Evolutionary conservation across 495 filamentous ascomycete genomes (phyloP).

Genomic region (Aspergillus leporis): DNA sequence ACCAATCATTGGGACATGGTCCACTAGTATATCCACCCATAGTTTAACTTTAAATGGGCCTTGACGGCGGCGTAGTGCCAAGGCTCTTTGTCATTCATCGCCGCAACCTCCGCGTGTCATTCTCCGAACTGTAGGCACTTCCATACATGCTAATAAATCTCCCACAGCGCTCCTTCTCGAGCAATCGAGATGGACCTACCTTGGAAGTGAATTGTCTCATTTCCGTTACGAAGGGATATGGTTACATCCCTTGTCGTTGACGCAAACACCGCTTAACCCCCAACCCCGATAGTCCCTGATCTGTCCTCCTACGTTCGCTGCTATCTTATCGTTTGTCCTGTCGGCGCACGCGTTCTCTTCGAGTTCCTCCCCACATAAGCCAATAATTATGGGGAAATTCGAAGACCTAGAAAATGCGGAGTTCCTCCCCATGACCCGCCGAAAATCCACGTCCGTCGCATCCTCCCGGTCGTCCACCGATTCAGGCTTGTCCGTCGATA

Average conservation of each 20-base stretch:
- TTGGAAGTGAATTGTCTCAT: background rate
- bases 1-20: background rate
- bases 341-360: conserved; percentile 2
- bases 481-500: conserved; percentile 41
- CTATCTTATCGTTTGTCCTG: background rate
- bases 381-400: conserved; percentile 34
- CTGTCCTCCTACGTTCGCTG: background rate
- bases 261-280: background rate
- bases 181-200: background rate
- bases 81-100: background rate
- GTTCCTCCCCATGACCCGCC: conserved; percentile 28
- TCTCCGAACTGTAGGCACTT: background rate
- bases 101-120: background rate
- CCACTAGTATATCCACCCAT: background rate
- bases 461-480: conserved; percentile 41
- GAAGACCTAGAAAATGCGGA: conserved; percentile 30
- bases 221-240: background rate
- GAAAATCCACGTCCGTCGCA: conserved; percentile 27
- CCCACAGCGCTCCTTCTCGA: background rate
- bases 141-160: too few species aligned
- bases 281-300: background rate
- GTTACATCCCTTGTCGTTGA: background rate
- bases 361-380: conserved; percentile 1
- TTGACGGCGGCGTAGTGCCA: background rate
- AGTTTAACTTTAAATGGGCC: background rate